Percentiles rank a stretch among this genome's conserved stretches.
These are phyloP conservation scores for Capsella bursapastoris DNA, from an alignment of 345 rosid species.

Conservation along the genomic window DNA sequence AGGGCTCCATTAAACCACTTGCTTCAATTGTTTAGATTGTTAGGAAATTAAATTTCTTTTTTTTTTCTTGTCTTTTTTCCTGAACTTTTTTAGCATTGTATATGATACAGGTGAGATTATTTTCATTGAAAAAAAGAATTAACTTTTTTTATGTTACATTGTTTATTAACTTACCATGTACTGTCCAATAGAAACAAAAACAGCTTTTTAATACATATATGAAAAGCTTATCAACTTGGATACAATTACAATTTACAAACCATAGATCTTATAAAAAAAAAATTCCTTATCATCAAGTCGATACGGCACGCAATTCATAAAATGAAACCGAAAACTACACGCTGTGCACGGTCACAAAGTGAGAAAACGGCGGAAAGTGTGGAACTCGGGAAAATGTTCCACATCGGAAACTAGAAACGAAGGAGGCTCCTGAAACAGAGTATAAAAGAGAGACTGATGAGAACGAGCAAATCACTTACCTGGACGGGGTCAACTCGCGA, in stretches of 20 bases:
- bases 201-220: background rate
- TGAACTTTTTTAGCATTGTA: slow-evolving; percentile 34
- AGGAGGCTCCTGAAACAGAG: background rate
- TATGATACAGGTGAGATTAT: slow-evolving; percentile 20
- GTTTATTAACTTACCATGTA: background rate
- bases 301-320: background rate
- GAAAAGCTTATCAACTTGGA: slow-evolving; percentile 9
- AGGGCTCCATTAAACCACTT: slow-evolving; percentile 60
- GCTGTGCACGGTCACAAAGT: background rate
- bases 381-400: background rate
- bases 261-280: no score
- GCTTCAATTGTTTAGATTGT: slow-evolving; percentile 31
- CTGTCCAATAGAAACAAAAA: background rate
- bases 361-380: slow-evolving; percentile 11
- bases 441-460: background rate
- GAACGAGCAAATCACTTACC: slow-evolving; percentile 5
- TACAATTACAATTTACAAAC: background rate
- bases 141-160: background rate
- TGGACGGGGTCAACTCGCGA: slow-evolving; percentile 50
- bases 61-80: background rate
- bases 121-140: background rate
- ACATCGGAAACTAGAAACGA: slow-evolving; percentile 7
- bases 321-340: background rate
- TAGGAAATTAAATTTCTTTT: slow-evolving; percentile 14
- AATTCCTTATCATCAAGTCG: no score